phyloP scores from a whole-genome alignment of 331 rosid species.

The Telfairia occidentalis region DNA sequence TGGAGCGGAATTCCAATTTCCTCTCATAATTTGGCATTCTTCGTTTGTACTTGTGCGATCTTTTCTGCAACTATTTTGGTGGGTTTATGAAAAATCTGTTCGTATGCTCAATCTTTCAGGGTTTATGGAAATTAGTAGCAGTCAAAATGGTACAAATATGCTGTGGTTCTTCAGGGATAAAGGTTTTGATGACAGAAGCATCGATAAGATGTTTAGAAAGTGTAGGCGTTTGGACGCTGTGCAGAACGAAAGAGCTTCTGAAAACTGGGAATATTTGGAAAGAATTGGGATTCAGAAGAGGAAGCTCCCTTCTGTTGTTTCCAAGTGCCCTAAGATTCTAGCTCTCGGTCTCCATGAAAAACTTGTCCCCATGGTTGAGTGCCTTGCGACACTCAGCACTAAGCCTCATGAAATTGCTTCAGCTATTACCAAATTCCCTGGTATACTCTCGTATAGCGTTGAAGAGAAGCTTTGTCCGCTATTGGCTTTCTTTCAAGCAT shows the following conservation, averaged over 20 bases:
- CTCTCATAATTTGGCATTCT: not conserved
- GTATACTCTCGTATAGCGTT: constrained; percentile 61
- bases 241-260: constrained; percentile 48
- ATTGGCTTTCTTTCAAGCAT: constrained; percentile 73
- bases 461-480: constrained; percentile 94
- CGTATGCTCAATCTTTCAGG: constrained; percentile 12
- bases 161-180: constrained; percentile 85
- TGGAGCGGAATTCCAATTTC: not conserved
- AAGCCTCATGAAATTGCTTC: constrained; percentile 64
- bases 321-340: constrained; percentile 81
- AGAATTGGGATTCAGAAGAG: constrained; percentile 74
- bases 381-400: constrained; percentile 59
- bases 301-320: constrained; percentile 60
- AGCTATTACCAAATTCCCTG: constrained; percentile 74
- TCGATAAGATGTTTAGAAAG: constrained; percentile 47
- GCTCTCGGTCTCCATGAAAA: constrained; percentile 60
- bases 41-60: no score
- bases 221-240: constrained; percentile 58
- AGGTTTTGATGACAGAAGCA: constrained; percentile 74
- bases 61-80: not conserved
- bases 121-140: constrained; percentile 38
- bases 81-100: not conserved
- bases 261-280: constrained; percentile 71
- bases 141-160: constrained; percentile 42
- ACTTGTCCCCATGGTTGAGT: constrained; percentile 71